Base-by-base conservation (phyloP, 2,329 filamentous ascomycete species). In the Catunica adiposa region DNA sequence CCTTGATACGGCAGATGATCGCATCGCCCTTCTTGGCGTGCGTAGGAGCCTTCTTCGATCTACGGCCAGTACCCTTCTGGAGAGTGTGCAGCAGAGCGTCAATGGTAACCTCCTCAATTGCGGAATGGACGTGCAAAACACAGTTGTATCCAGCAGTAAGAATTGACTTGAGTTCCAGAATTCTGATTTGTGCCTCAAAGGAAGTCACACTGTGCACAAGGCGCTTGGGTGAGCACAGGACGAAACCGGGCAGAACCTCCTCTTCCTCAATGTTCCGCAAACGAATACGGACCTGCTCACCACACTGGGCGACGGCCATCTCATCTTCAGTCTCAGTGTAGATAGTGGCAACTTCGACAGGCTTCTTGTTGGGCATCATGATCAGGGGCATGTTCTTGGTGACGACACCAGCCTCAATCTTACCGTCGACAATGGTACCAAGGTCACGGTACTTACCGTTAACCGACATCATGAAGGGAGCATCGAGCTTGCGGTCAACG, bases 391-490 rank as follows among this genome's bases (percentile, higher is more conserved):
- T 82, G 59, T 83, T 83, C 77, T 97, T 97, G 75, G 92, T 92
- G 68, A 94, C 76, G 50, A 96, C 85, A 67, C 89, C 90, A 17
- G 89, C 86, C 70, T 98, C 92, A 61, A 98, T 86, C 76, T 96
- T 95, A 62, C 92, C 92, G 72, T 98, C 94, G 44, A 96, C 80
- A 79, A 98, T 89, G 60, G 92, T 98, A 64, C 92, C 92, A 77
- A 98, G 84, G 67, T 98, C 94, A 63, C 86, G 81, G 74, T 97
- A 98, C 72, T 98, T 98, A 70, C 87, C 88, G 61, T 86, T 86
- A 61, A 98, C 78, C 7, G 92, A 86, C 89, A 98, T 96, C 92
- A 98, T 97, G 77, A 98, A 97, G 8, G 92, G 90, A 1, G 92
- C 92, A 63, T 95, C 95, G 63, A 96, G 71, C 75, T 97, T 98